Evolutionary conservation across 352 stramenopile species (phyloP).

Genomic region (Pythium biforme): DNA sequence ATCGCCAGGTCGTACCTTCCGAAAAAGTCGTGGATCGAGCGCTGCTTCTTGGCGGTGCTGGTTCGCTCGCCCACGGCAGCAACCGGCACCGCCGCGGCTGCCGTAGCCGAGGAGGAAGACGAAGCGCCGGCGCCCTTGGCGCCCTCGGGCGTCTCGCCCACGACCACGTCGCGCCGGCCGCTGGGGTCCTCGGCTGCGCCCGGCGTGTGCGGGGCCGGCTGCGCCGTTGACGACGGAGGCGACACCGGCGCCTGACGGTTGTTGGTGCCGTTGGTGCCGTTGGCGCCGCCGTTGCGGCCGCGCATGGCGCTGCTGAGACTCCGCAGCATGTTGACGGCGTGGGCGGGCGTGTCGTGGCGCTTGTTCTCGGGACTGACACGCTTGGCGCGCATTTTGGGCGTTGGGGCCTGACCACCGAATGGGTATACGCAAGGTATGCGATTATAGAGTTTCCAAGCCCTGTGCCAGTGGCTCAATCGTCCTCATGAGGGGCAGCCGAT

Average conservation of each 20-base stretch:
- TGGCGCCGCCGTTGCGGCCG: constrained; percentile 5
- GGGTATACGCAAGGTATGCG: not conserved
- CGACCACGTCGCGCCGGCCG: constrained; percentile 21
- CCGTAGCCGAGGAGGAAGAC: not conserved
- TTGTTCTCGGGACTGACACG: not conserved
- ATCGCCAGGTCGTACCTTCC: constrained; percentile 25
- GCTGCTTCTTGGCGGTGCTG: constrained; percentile 65
- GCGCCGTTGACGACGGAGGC: not conserved
- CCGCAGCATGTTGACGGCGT: constrained; percentile 21
- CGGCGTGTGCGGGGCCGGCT: not conserved
- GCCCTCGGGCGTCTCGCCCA: constrained; percentile 26
- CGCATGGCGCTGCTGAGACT: constrained; percentile 28
- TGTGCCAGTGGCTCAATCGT: not conserved
- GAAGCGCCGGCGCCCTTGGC: not conserved
- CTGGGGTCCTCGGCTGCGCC: not conserved
- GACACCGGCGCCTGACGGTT: constrained; percentile 1
- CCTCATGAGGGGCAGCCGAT: too few relatives aligned
- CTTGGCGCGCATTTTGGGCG: constrained; percentile 4
- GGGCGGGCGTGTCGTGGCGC: not conserved
- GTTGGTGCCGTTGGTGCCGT: not conserved
- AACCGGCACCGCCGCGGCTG: too few relatives aligned
- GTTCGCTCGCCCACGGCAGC: constrained; percentile 1
- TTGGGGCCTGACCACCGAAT: not conserved
- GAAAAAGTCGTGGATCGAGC: constrained; percentile 87
- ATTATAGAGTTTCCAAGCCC: not conserved